Evolutionary conservation across 2,329 filamentous ascomycete species (phyloP).

Genomic region (Penicillium italicum): DNA sequence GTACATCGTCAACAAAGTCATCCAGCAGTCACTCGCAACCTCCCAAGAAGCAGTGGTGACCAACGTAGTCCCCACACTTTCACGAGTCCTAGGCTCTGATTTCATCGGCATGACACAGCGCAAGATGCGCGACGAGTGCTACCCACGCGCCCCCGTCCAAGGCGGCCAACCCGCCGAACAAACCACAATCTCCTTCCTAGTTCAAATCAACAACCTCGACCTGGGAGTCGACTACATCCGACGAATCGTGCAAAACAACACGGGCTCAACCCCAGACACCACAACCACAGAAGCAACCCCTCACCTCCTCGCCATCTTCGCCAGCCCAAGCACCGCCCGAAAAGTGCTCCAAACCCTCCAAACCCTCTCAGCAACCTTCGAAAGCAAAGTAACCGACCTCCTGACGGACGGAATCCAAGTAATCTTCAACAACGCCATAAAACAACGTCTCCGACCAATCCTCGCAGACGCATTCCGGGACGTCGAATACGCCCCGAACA

Average conservation of each 20-base stretch:
- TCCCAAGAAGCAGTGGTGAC: slow-evolving; percentile 75
- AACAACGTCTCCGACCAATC: slow-evolving; percentile 76
- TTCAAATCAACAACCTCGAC: slow-evolving; percentile 94
- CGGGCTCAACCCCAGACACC: slow-evolving; percentile 41
- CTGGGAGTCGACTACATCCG: slow-evolving; percentile 85
- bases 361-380: slow-evolving; percentile 67
- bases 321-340: slow-evolving; percentile 70
- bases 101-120: slow-evolving; percentile 97
- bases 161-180: slow-evolving; percentile 83
- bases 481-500: slow-evolving; percentile 72
- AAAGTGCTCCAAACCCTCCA: slow-evolving; percentile 67
- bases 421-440: slow-evolving; percentile 82
- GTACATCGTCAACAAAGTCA: slow-evolving; percentile 94
- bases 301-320: slow-evolving; percentile 64
- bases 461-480: slow-evolving; percentile 88
- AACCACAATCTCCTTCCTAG: slow-evolving; percentile 81
- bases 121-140: slow-evolving; percentile 95
- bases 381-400: slow-evolving; percentile 74
- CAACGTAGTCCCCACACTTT: slow-evolving; percentile 72
- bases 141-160: slow-evolving; percentile 73
- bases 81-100: slow-evolving; percentile 77
- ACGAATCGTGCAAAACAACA: slow-evolving; percentile 72
- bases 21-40: slow-evolving; percentile 82
- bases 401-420: slow-evolving; percentile 80
- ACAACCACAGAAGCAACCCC: slow-evolving; percentile 25